Base-by-base conservation (phyloP, 495 filamentous ascomycete species). In the Friedmanniomyces simplex region DNA sequence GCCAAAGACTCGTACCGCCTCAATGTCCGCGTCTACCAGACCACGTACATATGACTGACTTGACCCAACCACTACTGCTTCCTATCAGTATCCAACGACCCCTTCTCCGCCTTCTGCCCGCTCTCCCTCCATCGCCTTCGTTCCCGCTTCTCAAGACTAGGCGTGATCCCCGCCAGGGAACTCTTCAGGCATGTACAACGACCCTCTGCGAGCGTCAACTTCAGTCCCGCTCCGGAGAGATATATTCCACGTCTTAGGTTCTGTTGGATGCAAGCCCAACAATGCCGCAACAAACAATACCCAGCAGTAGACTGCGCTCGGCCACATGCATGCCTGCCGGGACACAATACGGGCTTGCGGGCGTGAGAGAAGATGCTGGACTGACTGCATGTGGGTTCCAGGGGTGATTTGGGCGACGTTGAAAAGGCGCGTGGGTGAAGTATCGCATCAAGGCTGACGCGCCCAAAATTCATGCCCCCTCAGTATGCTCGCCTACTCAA, bases 181-280 rank as follows among this genome's bases (percentile, higher is more conserved):
- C 57, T 68, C 66, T 59, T 69, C 68, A 0, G 73, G 73, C 70
- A 72, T 70, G 60, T 70, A 73, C 0, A 74, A 22, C 74, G 72
- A 0, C 70, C 73, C 64, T 74, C n/a, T n/a, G n/a, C n/a, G n/a
- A n/a, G 71, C 0, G 73, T 73, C 14, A 74, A 62, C 52, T 66
- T 69, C n/a, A n/a, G 26, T 74, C 69, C 42, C 58, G 66, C 37
- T 74, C 73, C 1, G 73, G 73, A 0, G 73, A 48, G 37, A 76
- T 69, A 12, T 59, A 52, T 50, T 66, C 63, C 13, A 73, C 73
- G 0, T 64, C 24, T 16, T 37, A 61, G 48, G n/a, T n/a, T 73
- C 72, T 14, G 26, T 28, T n/a, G 46, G 30, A 1, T 50, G 52
- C 25, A 69, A 11, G 63, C 63, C 67, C 66, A 66, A 24, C 64